Conservation (phyloP, 768 basidiomycete species). For the Melanogaster broomeanus region DNA sequence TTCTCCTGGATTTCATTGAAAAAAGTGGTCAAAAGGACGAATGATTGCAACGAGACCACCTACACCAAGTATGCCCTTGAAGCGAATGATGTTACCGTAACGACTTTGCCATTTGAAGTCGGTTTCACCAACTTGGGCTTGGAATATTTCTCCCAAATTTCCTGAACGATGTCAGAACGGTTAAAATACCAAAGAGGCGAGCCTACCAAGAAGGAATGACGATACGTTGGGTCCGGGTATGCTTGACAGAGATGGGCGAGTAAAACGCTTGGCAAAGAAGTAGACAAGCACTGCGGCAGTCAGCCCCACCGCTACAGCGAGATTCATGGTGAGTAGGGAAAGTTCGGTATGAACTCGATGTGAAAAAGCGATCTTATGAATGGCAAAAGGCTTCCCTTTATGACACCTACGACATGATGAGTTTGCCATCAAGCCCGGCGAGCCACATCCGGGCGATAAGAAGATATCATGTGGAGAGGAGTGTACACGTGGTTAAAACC, state of each 20-base stretch:
- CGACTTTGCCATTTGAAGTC: constrained; percentile 32
- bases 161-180: constrained; percentile 27
- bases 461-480: too few relatives aligned
- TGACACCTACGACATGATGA: too few relatives aligned
- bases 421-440: too few relatives aligned
- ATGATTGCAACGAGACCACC: background rate
- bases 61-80: constrained; percentile 30
- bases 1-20: constrained; percentile 36
- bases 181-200: constrained; percentile 1
- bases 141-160: constrained; percentile 30
- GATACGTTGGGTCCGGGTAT: constrained; percentile 21
- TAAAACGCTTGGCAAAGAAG: background rate
- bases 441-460: too few relatives aligned
- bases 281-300: constrained; percentile 9
- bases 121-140: constrained; percentile 21
- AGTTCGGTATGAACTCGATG: too few relatives aligned
- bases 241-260: constrained; percentile 10
- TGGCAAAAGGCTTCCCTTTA: too few relatives aligned
- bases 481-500: too few relatives aligned
- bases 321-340: too few relatives aligned
- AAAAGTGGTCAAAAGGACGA: constrained; percentile 7
- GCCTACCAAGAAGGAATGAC: constrained; percentile 22
- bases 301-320: too few relatives aligned
- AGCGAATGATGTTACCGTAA: constrained; percentile 31
- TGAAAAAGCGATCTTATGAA: too few relatives aligned